Percentiles rank a stretch among this genome's conserved stretches.
phyloP scores from a whole-genome alignment of 768 basidiomycete species.

The Boletus reticuloceps region DNA sequence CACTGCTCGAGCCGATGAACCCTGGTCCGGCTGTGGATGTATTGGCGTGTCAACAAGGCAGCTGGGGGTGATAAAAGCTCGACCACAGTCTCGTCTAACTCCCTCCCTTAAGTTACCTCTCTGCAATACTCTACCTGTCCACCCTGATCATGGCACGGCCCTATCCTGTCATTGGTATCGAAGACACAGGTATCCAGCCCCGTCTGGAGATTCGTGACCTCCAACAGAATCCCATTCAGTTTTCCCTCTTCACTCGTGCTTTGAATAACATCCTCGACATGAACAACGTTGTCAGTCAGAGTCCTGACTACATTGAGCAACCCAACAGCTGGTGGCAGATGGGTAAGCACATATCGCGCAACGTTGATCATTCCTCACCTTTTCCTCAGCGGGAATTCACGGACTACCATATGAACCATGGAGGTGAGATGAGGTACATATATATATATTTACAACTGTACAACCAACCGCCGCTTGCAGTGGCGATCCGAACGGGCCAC shows the following conservation, averaged over 20 bases:
- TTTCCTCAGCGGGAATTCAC: conserved; percentile 8
- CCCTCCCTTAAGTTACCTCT: not conserved
- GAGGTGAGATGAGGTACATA: not conserved
- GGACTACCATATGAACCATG: conserved; percentile 12
- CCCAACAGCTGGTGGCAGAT: conserved; percentile 21
- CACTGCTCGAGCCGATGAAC: not conserved
- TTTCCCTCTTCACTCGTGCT: not conserved
- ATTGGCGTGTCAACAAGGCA: not conserved
- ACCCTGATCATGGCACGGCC: conserved; percentile 5
- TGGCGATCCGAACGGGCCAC: conserved; percentile 12
- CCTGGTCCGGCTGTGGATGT: not conserved
- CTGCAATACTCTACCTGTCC: not conserved
- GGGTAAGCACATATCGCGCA: not conserved
- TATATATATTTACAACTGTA: not conserved
- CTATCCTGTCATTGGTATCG: conserved; percentile 5
- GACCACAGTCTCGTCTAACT: not conserved
- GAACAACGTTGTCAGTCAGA: not conserved
- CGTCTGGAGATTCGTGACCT: conserved; percentile 13
- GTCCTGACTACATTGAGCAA: conserved; percentile 4
- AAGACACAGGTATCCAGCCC: not conserved
- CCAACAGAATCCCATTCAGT: conserved; percentile 2
- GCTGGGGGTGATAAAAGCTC: conserved; percentile 1
- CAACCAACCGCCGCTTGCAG: not conserved
- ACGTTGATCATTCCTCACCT: not conserved
- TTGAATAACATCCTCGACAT: conserved; percentile 4